A percentile compares a stretch with the other conserved stretches of the same genome.
phyloP scores from a whole-genome alignment of 257 asterid species.

The Nyctanthes arbortristis region DNA sequence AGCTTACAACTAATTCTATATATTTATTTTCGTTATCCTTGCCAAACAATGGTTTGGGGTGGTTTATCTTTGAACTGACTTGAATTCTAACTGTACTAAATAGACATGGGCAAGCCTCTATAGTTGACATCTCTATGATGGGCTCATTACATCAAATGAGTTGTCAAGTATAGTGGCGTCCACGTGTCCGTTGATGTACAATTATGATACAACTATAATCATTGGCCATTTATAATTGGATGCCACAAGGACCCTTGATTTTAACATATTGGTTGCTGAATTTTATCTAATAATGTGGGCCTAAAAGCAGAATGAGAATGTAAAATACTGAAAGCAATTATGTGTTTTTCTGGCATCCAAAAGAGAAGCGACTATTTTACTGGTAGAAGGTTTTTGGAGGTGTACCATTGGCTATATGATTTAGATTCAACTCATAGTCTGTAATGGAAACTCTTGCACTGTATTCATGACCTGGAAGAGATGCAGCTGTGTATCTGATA shows the following conservation, averaged over 20 bases:
- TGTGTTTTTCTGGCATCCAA: background rate
- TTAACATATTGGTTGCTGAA: background rate
- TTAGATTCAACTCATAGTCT: background rate
- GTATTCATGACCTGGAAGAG: background rate
- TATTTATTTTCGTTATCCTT: background rate
- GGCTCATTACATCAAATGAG: no score
- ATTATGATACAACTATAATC: no score
- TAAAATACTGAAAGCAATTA: background rate
- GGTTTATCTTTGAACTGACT: no score
- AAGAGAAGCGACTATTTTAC: background rate
- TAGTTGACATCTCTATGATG: no score
- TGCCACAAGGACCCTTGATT: no score
- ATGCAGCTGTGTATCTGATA: background rate
- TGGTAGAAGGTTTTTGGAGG: background rate
- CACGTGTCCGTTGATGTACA: no score
- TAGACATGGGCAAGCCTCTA: no score
- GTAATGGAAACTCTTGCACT: background rate
- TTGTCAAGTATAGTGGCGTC: no score
- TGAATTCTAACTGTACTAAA: no score
- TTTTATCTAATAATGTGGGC: background rate
- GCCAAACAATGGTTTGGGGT: background rate
- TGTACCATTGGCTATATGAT: background rate
- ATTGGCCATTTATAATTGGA: no score
- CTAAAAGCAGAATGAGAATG: background rate
- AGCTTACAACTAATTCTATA: background rate